These are phyloP conservation scores for Stropharia rugosoannulata DNA, from an alignment of 768 basidiomycete species.

Conservation along the genomic window DNA sequence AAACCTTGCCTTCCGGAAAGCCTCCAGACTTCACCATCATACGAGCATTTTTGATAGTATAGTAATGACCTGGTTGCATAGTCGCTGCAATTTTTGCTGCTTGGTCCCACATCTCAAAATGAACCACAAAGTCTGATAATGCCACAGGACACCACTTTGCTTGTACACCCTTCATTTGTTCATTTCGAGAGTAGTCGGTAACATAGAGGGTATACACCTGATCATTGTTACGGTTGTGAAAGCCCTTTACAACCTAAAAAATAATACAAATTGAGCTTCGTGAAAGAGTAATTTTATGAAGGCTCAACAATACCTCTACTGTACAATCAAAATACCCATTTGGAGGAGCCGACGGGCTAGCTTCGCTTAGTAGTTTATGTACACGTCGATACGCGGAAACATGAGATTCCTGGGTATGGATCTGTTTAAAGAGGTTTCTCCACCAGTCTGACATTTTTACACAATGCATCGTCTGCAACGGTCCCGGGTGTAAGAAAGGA, in stretches of 20 bases:
- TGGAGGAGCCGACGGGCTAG: constrained; percentile 41
- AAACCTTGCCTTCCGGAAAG: constrained; percentile 54
- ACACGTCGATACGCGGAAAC: constrained; percentile 22
- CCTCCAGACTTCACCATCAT: constrained; percentile 35
- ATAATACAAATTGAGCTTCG: background rate
- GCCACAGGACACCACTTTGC: constrained; percentile 46
- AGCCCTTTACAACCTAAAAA: constrained; percentile 47
- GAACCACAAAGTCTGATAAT: constrained; percentile 45
- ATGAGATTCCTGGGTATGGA: constrained; percentile 6
- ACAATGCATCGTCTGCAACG: constrained; percentile 43
- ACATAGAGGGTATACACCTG: constrained; percentile 50
- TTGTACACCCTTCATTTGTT: constrained; percentile 28
- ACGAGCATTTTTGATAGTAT: constrained; percentile 51
- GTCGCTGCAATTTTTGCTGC: constrained; percentile 39
- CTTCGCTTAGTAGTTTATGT: constrained; percentile 53
- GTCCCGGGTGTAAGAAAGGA: constrained; percentile 43
- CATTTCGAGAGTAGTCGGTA: constrained; percentile 62
- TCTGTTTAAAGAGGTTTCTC: constrained; percentile 30
- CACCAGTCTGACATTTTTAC: constrained; percentile 49
- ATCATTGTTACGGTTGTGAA: constrained; percentile 30
- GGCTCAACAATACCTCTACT: constrained; percentile 44
- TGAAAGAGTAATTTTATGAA: background rate
- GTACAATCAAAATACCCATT: constrained; percentile 62
- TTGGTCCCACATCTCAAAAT: constrained; percentile 58
- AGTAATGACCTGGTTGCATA: constrained; percentile 52